Evolutionary conservation across 371 early-diverging fungal species (phyloP).

Genomic region (Blakeslea trispora): DNA sequence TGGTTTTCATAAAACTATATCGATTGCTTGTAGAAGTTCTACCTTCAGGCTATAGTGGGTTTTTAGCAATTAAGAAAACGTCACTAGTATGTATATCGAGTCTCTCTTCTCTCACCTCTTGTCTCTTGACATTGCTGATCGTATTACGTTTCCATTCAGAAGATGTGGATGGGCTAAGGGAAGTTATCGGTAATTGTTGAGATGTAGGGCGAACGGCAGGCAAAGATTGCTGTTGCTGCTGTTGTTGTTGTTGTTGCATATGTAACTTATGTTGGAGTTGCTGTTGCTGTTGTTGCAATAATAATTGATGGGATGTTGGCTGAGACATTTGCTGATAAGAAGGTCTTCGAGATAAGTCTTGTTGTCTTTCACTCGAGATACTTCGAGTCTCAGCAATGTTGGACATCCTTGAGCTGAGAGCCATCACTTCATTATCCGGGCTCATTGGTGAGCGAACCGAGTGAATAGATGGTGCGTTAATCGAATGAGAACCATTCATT

Average conservation of each 20-base stretch:
- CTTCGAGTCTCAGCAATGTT: slow-evolving; percentile 13
- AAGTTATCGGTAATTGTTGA: slow-evolving; percentile 3
- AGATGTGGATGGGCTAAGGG: background rate
- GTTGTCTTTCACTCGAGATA: background rate
- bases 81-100: too few relatives aligned
- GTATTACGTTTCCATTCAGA: slow-evolving; percentile 20
- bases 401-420: slow-evolving; percentile 12
- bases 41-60: slow-evolving; percentile 1
- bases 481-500: background rate
- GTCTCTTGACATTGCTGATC: slow-evolving; percentile 12
- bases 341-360: too few relatives aligned
- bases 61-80: too few relatives aligned
- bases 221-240: slow-evolving; percentile 1
- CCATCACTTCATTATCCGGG: slow-evolving; percentile 17
- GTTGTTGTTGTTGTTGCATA: background rate
- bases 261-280: background rate
- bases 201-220: slow-evolving; percentile 1
- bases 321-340: too few relatives aligned
- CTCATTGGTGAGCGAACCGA: background rate
- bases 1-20: slow-evolving; percentile 25
- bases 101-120: slow-evolving; percentile 15
- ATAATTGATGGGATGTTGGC: slow-evolving; percentile 14
- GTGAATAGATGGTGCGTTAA: slow-evolving; percentile 17
- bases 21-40: background rate
- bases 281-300: background rate